Base-by-base conservation (phyloP, 192 early-diverging fungal genomes). In the Mortierella hygrophila region DNA sequence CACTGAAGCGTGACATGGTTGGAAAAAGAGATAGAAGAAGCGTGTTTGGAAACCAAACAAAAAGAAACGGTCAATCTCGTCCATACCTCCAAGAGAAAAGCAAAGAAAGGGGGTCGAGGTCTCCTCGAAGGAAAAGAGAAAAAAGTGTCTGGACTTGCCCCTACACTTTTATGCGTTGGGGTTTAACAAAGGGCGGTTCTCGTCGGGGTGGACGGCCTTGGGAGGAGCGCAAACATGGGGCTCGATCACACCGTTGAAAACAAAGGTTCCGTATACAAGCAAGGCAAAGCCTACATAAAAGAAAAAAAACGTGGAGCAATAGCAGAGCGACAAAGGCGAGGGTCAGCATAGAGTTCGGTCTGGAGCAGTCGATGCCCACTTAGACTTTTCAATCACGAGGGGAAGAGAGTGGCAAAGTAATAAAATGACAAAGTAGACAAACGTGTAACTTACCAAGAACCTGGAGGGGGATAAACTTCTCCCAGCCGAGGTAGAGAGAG, bases 401-500 rank as follows among this genome's bases (percentile, higher is more conserved):
- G 1, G 60, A 32, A 26, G 9, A 23, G 26, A 10, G 60, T 32
- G 60, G 29, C 60, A 32, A 65, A 65, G 60, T 65, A 29, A 29
- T 32, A 65, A n/a, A 32, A 65, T 9, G 23, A 65, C 60, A 71
- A 46, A 46, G 44, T 20, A 38, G n/a, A 32, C 23, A 71, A 38
- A 52, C 15, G 16, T 72, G 52, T 32, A 46, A 74, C 72, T 18
- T 88, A 88, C 98, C 98, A 84, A 96, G 55, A n/a, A 99, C 97
- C 87, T 99, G 98, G 68, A 99, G 81, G 91, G 92, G 94, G 80
- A 93, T 93, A 82, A 99, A 99, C 0, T 88, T 84, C 89, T 99
- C 98, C 98, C 98, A 99, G 21, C 97, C 97, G 68, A 99, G 92
- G n/a, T 89, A 92, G 26, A 99, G 88, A 40, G 94, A 95, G 70